phyloP scores from a whole-genome alignment of 805 yeast species.

The Scheffersomyces lignosus region DNA sequence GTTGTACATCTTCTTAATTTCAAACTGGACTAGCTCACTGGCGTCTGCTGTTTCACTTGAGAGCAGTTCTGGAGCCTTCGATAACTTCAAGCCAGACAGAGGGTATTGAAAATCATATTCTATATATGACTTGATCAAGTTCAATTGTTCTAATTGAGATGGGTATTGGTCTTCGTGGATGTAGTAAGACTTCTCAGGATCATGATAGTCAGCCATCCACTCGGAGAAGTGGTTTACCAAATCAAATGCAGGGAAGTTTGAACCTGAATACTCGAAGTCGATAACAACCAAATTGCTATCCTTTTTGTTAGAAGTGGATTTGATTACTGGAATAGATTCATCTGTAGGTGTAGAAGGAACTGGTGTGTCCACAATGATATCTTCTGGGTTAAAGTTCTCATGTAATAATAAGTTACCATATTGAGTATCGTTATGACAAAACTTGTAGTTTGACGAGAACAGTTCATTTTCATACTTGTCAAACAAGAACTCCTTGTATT shows the following conservation, averaged over 20 bases:
- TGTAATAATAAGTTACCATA: constrained; percentile 85
- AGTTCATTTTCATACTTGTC: constrained; percentile 45
- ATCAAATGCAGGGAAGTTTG: constrained; percentile 86
- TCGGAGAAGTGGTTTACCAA: constrained; percentile 92
- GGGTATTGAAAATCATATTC: constrained; percentile 51
- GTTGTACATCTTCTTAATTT: constrained; percentile 55
- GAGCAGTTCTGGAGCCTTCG: constrained; percentile 10
- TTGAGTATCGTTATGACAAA: constrained; percentile 96
- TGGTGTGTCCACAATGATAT: constrained; percentile 23
- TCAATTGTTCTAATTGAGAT: constrained; percentile 60
- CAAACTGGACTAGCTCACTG: constrained; percentile 33
- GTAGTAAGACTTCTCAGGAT: constrained; percentile 50
- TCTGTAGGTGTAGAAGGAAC: not conserved
- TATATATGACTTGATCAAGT: constrained; percentile 76
- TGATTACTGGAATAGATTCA: constrained; percentile 10
- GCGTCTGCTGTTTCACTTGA: constrained; percentile 12
- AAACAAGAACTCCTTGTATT: constrained; percentile 65
- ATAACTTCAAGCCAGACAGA: constrained; percentile 27
- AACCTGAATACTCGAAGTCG: constrained; percentile 94
- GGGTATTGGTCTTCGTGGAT: constrained; percentile 67
- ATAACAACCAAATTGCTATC: constrained; percentile 76
- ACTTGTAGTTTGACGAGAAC: constrained; percentile 56
- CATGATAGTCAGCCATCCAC: constrained; percentile 95
- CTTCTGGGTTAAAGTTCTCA: constrained; percentile 52
- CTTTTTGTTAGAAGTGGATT: constrained; percentile 30